These are phyloP conservation scores for Alternaria sp. DNA, from an alignment of 2,329 filamentous ascomycete species.

Conservation along the genomic window DNA sequence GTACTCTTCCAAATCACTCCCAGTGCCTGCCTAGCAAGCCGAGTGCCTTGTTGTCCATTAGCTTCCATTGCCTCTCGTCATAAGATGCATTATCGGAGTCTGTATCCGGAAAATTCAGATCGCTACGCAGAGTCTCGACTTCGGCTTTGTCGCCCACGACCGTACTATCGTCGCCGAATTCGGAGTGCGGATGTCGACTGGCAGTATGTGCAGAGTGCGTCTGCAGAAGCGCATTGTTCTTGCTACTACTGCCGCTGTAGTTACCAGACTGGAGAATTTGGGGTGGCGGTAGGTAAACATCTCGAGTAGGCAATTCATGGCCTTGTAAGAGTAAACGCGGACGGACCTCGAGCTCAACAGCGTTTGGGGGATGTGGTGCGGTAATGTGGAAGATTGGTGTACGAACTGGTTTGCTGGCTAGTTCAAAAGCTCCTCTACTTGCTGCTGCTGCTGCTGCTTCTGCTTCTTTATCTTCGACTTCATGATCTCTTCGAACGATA, in stretches of 20 bases:
- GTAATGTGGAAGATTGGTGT: not conserved
- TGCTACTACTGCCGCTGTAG: not conserved
- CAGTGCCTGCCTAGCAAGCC: conserved; percentile 1
- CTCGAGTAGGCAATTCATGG: not conserved
- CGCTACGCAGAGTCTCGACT: not conserved
- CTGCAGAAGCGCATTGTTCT: not conserved
- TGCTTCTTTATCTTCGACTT: not conserved
- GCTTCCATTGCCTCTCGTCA: not conserved
- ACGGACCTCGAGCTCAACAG: not conserved
- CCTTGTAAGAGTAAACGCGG: not conserved
- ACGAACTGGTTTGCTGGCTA: not conserved
- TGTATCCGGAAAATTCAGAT: not conserved
- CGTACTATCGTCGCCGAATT: not conserved
- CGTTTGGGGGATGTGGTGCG: not conserved
- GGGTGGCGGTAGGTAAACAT: not conserved
- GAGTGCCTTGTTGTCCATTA: not conserved
- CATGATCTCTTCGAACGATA: not conserved
- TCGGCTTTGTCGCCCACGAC: not conserved
- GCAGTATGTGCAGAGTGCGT: not conserved
- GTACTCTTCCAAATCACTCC: not conserved
- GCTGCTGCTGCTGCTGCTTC: not conserved
- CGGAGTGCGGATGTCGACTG: not conserved
- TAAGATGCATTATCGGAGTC: not conserved
- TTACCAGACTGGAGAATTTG: not conserved
- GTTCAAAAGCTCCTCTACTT: not conserved